Base-by-base conservation (phyloP, 2,329 filamentous ascomycete genomes). In the Hypomyces rosellus region DNA sequence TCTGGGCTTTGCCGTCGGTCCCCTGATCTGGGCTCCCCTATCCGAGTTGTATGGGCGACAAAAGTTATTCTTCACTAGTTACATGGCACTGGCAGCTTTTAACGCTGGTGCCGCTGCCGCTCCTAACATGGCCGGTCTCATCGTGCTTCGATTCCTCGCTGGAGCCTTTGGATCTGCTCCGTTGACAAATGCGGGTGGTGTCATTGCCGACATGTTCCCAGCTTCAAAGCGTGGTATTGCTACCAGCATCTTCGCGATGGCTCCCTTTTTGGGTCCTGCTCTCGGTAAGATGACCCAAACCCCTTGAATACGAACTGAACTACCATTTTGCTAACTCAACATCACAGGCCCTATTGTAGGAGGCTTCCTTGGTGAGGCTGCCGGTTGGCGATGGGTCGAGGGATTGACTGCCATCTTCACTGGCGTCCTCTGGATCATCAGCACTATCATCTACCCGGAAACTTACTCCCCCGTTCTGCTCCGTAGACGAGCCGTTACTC, bases 71-170 rank as follows among this genome's bases (percentile, higher is more conserved):
- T 74, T 80, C 56, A 65, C 72, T 49, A 82, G 80, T 4, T 84
- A 83, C 58, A 65, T 74, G 48, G 70, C 72, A 12, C 73, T 86
- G 51, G 77, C 78, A 2, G 75, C 74, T 1, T 87, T 88, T 62
- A 84, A 80, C 57, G 80, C 76, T 18, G 83, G 74, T 4, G 74
- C 73, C 15, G 77, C 80, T 2, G 82, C 76, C 8, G 69, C 77
- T 0, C 68, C 78, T 50, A 82, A 77, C 56, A 80, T 84, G 53
- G 70, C 70, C 44, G 77, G 78, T 1, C 69, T 89, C 2, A 67
- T 88, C 33, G 74, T 86, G n/a, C 71, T 86, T 37, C 78, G 85
- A n/a, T 88, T 88, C 67, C 77, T 88, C 47, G 78, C 79, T 18
- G 82, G 82, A 37, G 67, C 77, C 7, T 84, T 84, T 57, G 83